Conservation (phyloP, 768 basidiomycete species). For the Rhodotorula kratochvilovae region DNA sequence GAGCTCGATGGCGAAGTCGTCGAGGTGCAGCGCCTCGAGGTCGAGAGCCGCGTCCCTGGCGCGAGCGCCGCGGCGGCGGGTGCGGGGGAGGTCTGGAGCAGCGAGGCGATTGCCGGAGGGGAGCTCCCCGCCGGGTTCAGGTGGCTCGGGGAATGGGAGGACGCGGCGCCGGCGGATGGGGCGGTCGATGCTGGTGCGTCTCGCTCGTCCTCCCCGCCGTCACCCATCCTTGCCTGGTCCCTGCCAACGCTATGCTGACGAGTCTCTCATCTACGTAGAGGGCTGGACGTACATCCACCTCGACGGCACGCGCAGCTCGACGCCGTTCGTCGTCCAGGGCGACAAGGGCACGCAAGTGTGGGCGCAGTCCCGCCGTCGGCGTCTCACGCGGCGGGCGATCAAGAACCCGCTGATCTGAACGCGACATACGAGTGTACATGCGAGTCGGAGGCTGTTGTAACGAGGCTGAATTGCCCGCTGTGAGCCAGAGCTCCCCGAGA, state of each 20-base stretch:
- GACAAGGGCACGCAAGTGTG: constrained; percentile 7
- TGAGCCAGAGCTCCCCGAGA: neutral
- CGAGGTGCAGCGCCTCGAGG: constrained; percentile 29
- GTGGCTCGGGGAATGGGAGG: constrained; percentile 32
- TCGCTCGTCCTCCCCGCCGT: neutral
- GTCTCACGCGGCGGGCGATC: constrained; percentile 14
- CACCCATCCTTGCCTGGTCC: too few species aligned
- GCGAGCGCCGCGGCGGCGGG: neutral
- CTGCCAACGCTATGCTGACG: neutral
- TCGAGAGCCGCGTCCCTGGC: constrained; percentile 8
- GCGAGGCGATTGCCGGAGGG: constrained; percentile 24
- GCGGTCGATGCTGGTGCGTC: constrained; percentile 17
- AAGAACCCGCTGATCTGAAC: neutral
- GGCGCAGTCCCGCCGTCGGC: constrained; percentile 7
- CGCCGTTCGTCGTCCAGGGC: neutral
- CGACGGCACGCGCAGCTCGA: constrained; percentile 13
- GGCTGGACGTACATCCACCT: constrained; percentile 31
- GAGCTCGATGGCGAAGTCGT: constrained; percentile 29
- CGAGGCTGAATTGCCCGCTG: too few species aligned
- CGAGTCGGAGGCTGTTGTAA: too few species aligned
- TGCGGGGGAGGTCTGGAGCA: constrained; percentile 1
- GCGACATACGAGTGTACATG: too few species aligned
- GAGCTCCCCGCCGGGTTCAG: constrained; percentile 15
- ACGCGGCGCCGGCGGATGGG: constrained; percentile 5
- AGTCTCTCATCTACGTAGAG: constrained; percentile 1